Evolutionary conservation across 345 rosid genomes (phyloP), one percentile per base, ranked within the genome.

Genomic region (Bruguiera sexangula): DNA sequence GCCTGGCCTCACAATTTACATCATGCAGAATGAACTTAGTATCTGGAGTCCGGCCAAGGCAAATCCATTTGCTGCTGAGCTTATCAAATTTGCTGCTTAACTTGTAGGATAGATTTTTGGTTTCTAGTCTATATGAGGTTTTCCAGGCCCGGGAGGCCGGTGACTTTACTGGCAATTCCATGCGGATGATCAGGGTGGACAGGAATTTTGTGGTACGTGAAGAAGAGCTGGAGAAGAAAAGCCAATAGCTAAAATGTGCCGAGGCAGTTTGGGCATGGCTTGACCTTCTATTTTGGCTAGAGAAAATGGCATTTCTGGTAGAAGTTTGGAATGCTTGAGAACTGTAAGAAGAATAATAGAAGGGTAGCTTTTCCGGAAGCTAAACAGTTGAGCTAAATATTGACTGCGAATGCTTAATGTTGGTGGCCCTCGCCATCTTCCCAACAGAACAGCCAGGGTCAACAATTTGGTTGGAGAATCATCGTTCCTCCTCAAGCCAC

Each of bases 141-240:
- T 72, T 83, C 80, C 77, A 74, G 83, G 64, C 57, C 67, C 80
- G 59, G 58, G 85, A 53, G 66, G 70, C 69, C 20, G 86, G 85
- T 10, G 80, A 63, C 73, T 69, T 79, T 63, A 90, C 84, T 2
- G 93, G 98, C 65, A 93, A 73, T 60, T 89, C 93, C 97, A 89
- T 90, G 15, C 73, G 32, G 75, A 66, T 66, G 48, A 70, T 67
- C 72, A 70, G 69, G 63, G 76, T 24, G 32, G 71, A 36, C 27
- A 74, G 50, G 73, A 1, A 3, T 20, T 37, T 8, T 43, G 19
- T 24, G 61, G 4, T 21, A 26, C 4, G 63, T 39, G 51, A 83
- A 67, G 69, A 69, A 77, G 63, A 63, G 52, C 48, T 67, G 62
- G 39, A 81, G 93, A 74, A 82, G 98, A 83, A 89, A 87, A 89